These are phyloP conservation scores for Ramaria sp. DNA, from an alignment of 768 basidiomycete genomes.

Conservation along the genomic window DNA sequence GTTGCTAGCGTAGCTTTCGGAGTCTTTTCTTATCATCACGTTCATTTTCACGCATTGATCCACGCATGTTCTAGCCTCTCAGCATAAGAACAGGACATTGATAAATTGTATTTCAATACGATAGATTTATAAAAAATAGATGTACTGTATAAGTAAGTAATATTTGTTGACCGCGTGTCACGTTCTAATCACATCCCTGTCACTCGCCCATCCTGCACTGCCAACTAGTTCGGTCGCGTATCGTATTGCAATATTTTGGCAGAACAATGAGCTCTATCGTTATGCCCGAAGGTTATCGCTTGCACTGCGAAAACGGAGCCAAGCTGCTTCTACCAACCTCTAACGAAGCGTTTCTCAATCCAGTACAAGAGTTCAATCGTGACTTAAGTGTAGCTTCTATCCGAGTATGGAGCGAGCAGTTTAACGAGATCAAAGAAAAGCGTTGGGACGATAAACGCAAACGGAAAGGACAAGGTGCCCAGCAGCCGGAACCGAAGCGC, in stretches of 20 bases:
- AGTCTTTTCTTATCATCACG: too few species aligned
- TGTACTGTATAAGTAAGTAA: too few species aligned
- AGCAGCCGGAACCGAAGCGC: constrained; percentile 29
- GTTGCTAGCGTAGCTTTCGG: too few species aligned
- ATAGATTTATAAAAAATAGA: neutral
- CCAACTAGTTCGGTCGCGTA: neutral
- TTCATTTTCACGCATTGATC: too few species aligned
- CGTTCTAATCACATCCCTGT: neutral
- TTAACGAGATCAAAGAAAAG: constrained; percentile 50
- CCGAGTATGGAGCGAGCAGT: constrained; percentile 72
- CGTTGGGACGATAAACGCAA: constrained; percentile 47
- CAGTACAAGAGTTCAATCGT: constrained; percentile 96
- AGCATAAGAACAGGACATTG: too few species aligned
- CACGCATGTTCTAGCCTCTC: too few species aligned
- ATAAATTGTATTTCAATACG: neutral
- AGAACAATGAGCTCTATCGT: neutral
- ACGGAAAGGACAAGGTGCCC: constrained; percentile 30
- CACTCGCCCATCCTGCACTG: neutral
- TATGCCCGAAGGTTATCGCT: constrained; percentile 60
- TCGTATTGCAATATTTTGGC: neutral
- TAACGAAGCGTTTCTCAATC: constrained; percentile 90
- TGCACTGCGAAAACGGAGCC: constrained; percentile 75
- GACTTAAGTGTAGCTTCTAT: constrained; percentile 91
- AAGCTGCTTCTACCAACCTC: constrained; percentile 64
- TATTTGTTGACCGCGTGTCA: too few species aligned